Conservation (phyloP, 2,329 filamentous ascomycete genomes). For the Botrytis byssoidea region DNA sequence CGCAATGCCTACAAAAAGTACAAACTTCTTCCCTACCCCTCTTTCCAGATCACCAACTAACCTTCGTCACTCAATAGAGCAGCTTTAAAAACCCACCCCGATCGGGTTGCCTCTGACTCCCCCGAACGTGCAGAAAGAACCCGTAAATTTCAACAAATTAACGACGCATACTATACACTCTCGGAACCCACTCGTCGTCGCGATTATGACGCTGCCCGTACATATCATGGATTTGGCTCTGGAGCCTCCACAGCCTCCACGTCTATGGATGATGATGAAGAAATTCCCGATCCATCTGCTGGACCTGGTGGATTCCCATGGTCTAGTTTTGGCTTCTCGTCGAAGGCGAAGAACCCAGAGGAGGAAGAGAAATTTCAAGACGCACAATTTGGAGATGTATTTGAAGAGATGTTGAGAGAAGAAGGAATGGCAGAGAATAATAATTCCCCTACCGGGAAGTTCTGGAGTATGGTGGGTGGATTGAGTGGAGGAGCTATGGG, state of each 20-base stretch:
- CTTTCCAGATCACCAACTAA: conserved; percentile 6
- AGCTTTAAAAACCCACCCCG: conserved; percentile 88
- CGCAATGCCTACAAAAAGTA: conserved; percentile 93
- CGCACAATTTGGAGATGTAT: conserved; percentile 82
- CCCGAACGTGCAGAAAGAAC: conserved; percentile 81
- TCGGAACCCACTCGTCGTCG: conserved; percentile 73
- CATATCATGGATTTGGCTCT: conserved; percentile 51
- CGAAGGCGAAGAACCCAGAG: conserved; percentile 44
- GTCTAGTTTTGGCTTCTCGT: conserved; percentile 62
- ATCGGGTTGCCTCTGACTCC: conserved; percentile 80
- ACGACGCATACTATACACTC: conserved; percentile 90
- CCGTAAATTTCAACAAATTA: conserved; percentile 85
- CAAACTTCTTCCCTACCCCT: neutral
- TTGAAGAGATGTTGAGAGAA: conserved; percentile 88
- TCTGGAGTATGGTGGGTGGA: conserved; percentile 86
- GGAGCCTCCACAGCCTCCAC: conserved; percentile 44
- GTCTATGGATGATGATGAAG: conserved; percentile 47
- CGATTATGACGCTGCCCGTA: conserved; percentile 78
- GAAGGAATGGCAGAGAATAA: conserved; percentile 76
- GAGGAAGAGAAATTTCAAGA: conserved; percentile 62
- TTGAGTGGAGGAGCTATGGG: conserved; percentile 86
- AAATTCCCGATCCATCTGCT: conserved; percentile 42
- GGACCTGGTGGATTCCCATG: conserved; percentile 61
- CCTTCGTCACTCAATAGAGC: conserved; percentile 52
- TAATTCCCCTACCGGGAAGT: conserved; percentile 64